These are phyloP conservation scores for Globisporangium recalcitrans DNA, from an alignment of 352 stramenopile species.

Conservation along the genomic window DNA sequence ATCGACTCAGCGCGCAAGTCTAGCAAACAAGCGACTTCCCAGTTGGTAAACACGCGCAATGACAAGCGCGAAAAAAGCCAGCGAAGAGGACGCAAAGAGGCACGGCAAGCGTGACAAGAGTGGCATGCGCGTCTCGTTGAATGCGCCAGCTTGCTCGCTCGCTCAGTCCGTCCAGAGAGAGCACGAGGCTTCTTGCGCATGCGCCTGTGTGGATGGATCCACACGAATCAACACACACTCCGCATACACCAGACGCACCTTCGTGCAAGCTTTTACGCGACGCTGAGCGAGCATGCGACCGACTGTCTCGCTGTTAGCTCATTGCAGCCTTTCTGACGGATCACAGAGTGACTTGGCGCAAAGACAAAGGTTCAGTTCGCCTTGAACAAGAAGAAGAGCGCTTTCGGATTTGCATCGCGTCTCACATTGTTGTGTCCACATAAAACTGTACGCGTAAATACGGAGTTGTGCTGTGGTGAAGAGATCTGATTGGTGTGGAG, in stretches of 20 bases:
- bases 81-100: not conserved
- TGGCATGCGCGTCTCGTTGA: not conserved
- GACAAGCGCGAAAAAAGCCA: not conserved
- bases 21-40: not conserved
- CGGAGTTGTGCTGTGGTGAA: too few species aligned
- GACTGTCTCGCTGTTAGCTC: constrained; percentile 1
- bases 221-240: too few species aligned
- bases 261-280: not conserved
- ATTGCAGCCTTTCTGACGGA: not conserved
- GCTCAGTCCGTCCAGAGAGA: too few species aligned
- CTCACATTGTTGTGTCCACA: too few species aligned
- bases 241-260: not conserved
- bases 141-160: too few species aligned
- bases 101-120: not conserved
- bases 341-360: not conserved
- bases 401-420: too few species aligned
- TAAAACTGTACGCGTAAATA: too few species aligned
- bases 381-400: too few species aligned
- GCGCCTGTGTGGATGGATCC: not conserved
- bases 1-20: not conserved
- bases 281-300: not conserved
- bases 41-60: not conserved
- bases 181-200: not conserved
- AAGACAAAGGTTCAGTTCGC: too few species aligned
- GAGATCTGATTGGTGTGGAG: too few species aligned